Base-by-base conservation (phyloP, 208 protist genomes). In the Leishmania mexicana region DNA sequence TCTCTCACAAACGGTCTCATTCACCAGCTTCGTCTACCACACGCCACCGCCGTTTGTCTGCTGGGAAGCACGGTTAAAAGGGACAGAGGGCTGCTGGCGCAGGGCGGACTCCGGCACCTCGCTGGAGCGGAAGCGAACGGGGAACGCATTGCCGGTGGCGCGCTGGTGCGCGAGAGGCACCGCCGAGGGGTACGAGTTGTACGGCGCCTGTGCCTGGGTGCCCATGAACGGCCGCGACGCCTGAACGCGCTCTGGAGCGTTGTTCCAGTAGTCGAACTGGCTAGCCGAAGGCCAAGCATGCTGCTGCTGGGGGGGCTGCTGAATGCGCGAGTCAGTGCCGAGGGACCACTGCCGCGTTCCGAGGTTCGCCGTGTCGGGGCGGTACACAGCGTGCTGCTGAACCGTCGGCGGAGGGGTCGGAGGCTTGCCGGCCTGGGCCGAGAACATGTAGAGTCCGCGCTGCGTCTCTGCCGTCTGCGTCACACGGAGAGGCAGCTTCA, bases 381-480 rank as follows among this genome's bases (percentile, higher is more conserved):
- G 87, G 82, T 93, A 93, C 67, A 91, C 81, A 47, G 85, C 76
- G 47, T 91, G 87, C 45, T 68, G 82, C 74, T 88, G 85, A 31
- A 57, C 58, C 17, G 81, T 64, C 40, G 78, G 53, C 42, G 76
- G 73, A 51, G 76, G 81, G 28, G 81, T 87, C 28, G 90, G 90
- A 28, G 86, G 76, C 76, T 90, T 90, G 81, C 91, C 91, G 24
- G 91, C 67, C 58, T 89, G 87, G 28, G 87, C 91, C 40, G 88
- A 92, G 82, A 94, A 94, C 15, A 80, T 87, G 79, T 87, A 92
- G 28, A 77, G 57, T 42, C 79, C 79, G 53, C 80, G 60, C 71
- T 84, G 70, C 71, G 81, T 80, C 40, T 75, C 79, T 28, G 85
- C 82, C 7, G 65, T 75, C 31, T 88, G 64, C 49, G 84, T 87